A percentile compares a stretch with the other conserved stretches of the same genome.
phyloP scores from a whole-genome alignment of 306 rosid genomes.

The Medicago lupulina region DNA sequence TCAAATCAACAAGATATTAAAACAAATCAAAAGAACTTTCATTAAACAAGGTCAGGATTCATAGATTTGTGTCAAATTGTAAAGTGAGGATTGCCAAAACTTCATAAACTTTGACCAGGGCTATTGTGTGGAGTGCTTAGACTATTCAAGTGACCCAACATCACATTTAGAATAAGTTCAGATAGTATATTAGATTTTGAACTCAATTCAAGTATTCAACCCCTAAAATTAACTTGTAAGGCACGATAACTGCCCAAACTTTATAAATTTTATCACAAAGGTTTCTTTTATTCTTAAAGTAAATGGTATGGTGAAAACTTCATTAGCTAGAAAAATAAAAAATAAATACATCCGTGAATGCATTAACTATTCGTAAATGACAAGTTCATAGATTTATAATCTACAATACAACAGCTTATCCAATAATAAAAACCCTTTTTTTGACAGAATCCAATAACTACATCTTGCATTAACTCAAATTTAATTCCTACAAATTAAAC shows the following conservation, averaged over 20 bases:
- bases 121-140: neutral
- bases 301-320: conserved; percentile 23
- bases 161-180: neutral
- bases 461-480: neutral
- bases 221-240: neutral
- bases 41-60: neutral
- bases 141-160: neutral
- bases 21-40: conserved; percentile 25
- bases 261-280: neutral
- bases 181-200: neutral
- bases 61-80: neutral
- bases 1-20: conserved; percentile 24
- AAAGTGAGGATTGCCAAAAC: neutral
- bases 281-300: conserved; percentile 14
- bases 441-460: conserved; percentile 11
- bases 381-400: conserved; percentile 13
- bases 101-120: neutral
- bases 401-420: neutral
- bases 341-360: neutral
- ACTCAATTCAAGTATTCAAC: neutral
- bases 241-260: neutral
- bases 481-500: conserved; percentile 12
- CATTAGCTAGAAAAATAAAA: neutral
- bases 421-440: neutral
- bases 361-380: conserved; percentile 29